phyloP scores from a whole-genome alignment of 306 rosid genomes.

The Vachellia pachyceras region DNA sequence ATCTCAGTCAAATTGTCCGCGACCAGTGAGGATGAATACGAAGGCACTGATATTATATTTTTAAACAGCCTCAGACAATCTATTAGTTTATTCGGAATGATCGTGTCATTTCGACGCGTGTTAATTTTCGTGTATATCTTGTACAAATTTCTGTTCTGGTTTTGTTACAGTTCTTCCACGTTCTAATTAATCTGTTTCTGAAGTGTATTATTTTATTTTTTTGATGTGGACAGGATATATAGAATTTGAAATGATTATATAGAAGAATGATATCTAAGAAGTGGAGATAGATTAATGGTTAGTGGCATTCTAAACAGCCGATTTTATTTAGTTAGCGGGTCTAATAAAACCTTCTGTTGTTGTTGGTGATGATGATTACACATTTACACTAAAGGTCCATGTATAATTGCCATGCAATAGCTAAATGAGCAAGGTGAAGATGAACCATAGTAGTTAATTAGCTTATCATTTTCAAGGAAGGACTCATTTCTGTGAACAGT shows the following conservation, averaged over 20 bases:
- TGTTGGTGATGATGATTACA: background rate
- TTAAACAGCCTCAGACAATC: background rate
- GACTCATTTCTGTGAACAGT: background rate
- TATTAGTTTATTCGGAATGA: background rate
- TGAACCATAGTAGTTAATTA: background rate
- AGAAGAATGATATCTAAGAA: background rate
- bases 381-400: background rate
- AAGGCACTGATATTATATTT: background rate
- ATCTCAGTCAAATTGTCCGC: background rate
- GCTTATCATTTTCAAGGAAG: background rate
- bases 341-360: no score
- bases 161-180: background rate
- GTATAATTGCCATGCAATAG: background rate
- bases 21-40: background rate
- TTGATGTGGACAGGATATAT: background rate
- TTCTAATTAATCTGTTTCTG: background rate
- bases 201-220: background rate
- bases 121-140: no score
- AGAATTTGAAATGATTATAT: background rate
- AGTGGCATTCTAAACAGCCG: no score
- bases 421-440: background rate
- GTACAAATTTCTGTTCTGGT: no score
- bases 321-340: no score
- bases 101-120: background rate
- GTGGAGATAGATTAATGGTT: background rate